Evolutionary conservation across 805 yeast species (phyloP).

Genomic region (Candida montana): DNA sequence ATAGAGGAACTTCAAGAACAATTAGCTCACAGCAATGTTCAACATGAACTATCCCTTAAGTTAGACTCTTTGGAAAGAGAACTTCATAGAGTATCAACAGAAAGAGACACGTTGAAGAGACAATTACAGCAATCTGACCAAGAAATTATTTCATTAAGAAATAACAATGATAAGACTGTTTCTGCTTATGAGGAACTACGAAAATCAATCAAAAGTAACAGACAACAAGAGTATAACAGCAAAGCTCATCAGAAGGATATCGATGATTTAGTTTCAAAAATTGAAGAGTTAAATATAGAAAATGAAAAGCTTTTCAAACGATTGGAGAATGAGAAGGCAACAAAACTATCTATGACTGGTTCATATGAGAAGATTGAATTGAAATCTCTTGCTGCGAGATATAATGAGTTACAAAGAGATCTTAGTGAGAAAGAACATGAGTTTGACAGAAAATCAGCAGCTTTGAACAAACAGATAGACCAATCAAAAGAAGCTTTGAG

Average conservation of each 20-base stretch:
- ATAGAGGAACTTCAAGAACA: conserved; percentile 20
- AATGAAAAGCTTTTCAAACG: conserved; percentile 32
- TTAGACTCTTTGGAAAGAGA: conserved; percentile 27
- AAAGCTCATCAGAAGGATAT: conserved; percentile 27
- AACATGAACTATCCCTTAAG: conserved; percentile 11
- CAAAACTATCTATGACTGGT: conserved; percentile 13
- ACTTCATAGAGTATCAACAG: conserved; percentile 20
- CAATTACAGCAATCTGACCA: conserved; percentile 19
- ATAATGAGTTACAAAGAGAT: conserved; percentile 29
- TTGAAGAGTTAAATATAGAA: conserved; percentile 33
- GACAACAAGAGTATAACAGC: conserved; percentile 6
- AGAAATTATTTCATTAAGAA: conserved; percentile 21
- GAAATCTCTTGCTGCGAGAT: conserved; percentile 31
- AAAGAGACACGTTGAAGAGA: conserved; percentile 22
- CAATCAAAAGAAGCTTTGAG: conserved; percentile 20
- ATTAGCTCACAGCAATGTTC: conserved; percentile 13
- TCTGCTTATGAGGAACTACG: conserved; percentile 19
- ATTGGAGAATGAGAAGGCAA: conserved; percentile 28
- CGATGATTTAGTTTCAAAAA: conserved; percentile 25
- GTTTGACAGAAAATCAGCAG: conserved; percentile 17
- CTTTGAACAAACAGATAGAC: conserved; percentile 20
- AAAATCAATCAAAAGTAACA: conserved; percentile 8
- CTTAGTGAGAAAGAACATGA: conserved; percentile 19
- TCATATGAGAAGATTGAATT: conserved; percentile 34
- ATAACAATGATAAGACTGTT: conserved; percentile 28